Conservation (phyloP, 768 basidiomycete species). For the Leccinum broughii region DNA sequence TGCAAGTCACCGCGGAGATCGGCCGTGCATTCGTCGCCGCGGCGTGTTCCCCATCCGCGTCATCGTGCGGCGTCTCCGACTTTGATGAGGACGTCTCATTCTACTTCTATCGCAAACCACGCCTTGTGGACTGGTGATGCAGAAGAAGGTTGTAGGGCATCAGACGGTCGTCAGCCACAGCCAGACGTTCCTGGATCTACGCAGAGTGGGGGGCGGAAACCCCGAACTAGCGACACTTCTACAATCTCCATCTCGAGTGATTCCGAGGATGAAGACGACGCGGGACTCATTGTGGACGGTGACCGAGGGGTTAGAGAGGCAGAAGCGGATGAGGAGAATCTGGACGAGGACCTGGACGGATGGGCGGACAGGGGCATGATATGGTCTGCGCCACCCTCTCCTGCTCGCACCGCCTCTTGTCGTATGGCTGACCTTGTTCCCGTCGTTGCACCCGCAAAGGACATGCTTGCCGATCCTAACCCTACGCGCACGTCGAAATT, state of each 20-base stretch:
- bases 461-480: background rate
- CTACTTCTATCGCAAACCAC: background rate
- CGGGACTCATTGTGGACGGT: background rate
- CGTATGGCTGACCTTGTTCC: too few species aligned
- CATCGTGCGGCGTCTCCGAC: constrained; percentile 17
- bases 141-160: background rate
- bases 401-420: too few species aligned
- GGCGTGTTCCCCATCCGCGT: constrained; percentile 4
- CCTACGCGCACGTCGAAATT: constrained; percentile 19
- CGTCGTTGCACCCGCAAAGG: too few species aligned
- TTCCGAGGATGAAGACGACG: constrained; percentile 23
- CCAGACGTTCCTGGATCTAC: background rate
- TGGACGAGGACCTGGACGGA: constrained; percentile 8
- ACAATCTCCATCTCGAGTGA: constrained; percentile 30
- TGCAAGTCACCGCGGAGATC: constrained; percentile 31
- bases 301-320: background rate
- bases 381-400: too few species aligned
- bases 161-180: background rate
- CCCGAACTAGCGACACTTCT: constrained; percentile 13
- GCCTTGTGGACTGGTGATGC: background rate
- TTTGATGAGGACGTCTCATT: background rate
- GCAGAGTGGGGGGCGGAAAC: background rate
- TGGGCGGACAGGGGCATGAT: constrained; percentile 3
- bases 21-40: constrained; percentile 24
- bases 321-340: background rate